Conservation (phyloP, 2,329 filamentous ascomycete species). For the Mycosphaerelloides madeirae region DNA sequence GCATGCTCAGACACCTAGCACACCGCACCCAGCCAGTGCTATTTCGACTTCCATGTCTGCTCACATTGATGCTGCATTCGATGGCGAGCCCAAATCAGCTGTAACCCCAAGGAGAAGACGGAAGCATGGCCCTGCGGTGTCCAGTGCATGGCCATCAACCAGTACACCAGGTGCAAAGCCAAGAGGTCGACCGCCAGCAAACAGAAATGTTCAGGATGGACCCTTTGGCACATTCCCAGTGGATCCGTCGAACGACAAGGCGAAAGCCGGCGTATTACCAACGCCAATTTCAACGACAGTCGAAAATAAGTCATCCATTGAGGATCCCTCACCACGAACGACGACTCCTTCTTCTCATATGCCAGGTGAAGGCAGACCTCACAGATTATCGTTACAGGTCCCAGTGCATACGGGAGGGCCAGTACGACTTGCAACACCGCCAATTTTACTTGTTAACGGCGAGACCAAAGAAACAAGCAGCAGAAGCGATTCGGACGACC, state of each 20-base stretch:
- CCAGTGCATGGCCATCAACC: conserved; percentile 77
- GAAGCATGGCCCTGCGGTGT: conserved; percentile 79
- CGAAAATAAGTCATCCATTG: conserved; percentile 5
- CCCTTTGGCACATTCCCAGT: conserved; percentile 67
- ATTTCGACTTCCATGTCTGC: conserved; percentile 54
- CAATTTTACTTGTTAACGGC: conserved; percentile 52
- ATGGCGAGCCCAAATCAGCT: conserved; percentile 64
- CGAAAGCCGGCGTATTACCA: conserved; percentile 6
- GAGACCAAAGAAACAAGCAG: conserved; percentile 31
- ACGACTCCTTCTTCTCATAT: conserved; percentile 28
- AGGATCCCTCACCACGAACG: conserved; percentile 53
- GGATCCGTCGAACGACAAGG: conserved; percentile 41
- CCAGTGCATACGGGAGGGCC: conserved; percentile 57
- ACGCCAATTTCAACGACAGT: conserved; percentile 5
- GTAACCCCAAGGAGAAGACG: conserved; percentile 61
- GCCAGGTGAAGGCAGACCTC: conserved; percentile 37
- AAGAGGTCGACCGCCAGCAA: conserved; percentile 73
- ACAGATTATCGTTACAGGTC: conserved; percentile 58
- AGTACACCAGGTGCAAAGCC: conserved; percentile 64
- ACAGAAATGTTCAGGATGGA: conserved; percentile 60
- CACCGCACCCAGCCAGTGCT: conserved; percentile 72
- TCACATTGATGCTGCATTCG: conserved; percentile 44
- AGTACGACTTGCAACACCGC: conserved; percentile 59
- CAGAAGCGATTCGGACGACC: conserved; percentile 20
- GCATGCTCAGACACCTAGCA: conserved; percentile 22